These are phyloP conservation scores for Melampsora larici-populina DNA, from an alignment of 1,284 basidiomycete species.

Conservation along the genomic window DNA sequence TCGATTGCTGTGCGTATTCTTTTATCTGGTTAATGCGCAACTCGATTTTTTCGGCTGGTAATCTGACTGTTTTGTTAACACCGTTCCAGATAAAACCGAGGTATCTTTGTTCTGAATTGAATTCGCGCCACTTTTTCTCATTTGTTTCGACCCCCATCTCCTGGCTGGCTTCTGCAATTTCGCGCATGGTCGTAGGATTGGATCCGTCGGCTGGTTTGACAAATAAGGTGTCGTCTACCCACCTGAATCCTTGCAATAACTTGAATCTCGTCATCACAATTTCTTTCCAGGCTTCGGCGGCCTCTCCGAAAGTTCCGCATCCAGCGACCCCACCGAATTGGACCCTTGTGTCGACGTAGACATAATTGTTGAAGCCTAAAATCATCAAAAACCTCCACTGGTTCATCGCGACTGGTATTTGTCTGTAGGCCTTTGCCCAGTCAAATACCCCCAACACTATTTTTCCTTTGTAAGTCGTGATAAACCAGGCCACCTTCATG, in stretches of 20 bases:
- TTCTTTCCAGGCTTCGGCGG: background rate
- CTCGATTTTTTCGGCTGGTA: background rate
- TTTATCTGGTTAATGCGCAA: background rate
- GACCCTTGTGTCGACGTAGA: background rate
- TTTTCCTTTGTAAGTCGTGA: background rate
- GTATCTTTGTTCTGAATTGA: too few relatives aligned
- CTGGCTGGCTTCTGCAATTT: background rate
- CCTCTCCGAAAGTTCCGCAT: background rate
- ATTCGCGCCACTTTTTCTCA: background rate
- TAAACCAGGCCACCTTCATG: background rate
- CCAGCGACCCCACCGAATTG: conserved; percentile 8
- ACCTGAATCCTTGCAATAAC: background rate
- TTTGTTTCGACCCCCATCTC: background rate
- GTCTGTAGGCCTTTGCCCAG: too few relatives aligned
- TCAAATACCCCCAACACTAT: background rate
- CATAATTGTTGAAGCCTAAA: background rate
- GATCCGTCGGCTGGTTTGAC: background rate
- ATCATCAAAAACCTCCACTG: too few relatives aligned
- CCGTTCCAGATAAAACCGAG: background rate
- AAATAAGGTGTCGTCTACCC: too few relatives aligned
- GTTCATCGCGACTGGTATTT: too few relatives aligned
- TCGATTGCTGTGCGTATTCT: background rate
- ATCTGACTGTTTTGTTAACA: too few relatives aligned
- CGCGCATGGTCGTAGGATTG: background rate
- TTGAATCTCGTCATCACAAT: background rate